A percentile compares a stretch with the other conserved stretches of the same genome.
Evolutionary conservation across 148 eudicot species (phyloP).

Genomic region (Rhododendron simsii): DNA sequence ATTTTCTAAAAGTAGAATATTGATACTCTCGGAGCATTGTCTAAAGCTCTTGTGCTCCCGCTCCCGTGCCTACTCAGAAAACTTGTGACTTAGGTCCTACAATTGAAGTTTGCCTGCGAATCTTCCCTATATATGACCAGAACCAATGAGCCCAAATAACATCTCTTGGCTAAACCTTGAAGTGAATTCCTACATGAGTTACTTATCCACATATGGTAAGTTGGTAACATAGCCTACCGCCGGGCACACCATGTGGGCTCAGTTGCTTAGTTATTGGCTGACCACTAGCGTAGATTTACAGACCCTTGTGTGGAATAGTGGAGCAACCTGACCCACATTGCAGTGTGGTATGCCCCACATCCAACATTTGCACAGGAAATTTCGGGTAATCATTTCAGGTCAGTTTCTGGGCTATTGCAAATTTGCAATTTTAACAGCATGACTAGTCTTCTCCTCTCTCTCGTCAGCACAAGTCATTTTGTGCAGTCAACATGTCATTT

Average conservation of each 20-base stretch:
- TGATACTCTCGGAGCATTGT: neutral
- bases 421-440: too few relatives aligned
- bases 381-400: too few relatives aligned
- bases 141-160: neutral
- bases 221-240: neutral
- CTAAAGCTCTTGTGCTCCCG: neutral
- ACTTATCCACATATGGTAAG: neutral
- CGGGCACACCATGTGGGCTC: neutral
- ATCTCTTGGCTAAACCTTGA: neutral
- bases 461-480: too few relatives aligned
- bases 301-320: too few relatives aligned
- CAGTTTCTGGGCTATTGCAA: too few relatives aligned
- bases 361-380: too few relatives aligned
- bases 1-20: neutral
- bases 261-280: too few relatives aligned
- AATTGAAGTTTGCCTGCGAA: neutral
- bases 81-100: neutral
- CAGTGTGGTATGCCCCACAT: too few relatives aligned
- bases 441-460: too few relatives aligned
- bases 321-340: too few relatives aligned
- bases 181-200: neutral
- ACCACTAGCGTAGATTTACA: too few relatives aligned
- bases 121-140: neutral
- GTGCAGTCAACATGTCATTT: too few relatives aligned
- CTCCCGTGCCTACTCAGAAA: neutral